A percentile compares a stretch with the other conserved stretches of the same genome.
phyloP scores from a whole-genome alignment of 129 eudicot species.

The Flaveria trinervia region DNA sequence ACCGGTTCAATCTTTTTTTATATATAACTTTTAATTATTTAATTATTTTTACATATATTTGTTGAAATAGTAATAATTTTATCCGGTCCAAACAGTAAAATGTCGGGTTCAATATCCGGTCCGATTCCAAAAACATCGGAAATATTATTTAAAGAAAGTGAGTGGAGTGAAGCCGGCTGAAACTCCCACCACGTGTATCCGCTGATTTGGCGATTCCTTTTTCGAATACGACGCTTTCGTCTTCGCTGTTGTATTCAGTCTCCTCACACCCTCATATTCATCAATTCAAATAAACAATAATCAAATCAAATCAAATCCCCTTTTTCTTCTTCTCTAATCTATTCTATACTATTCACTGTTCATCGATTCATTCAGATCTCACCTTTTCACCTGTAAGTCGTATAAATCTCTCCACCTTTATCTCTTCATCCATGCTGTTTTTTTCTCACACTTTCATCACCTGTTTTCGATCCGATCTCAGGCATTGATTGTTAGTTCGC shows the following conservation, averaged over 20 bases:
- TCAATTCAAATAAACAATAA: not conserved
- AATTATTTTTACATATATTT: too few species aligned
- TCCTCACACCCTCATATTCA: not conserved
- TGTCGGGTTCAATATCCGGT: too few species aligned
- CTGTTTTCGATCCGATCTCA: slow-evolving; percentile 11
- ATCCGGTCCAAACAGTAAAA: too few species aligned
- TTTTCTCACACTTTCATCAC: not conserved
- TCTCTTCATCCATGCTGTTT: not conserved
- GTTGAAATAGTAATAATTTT: too few species aligned
- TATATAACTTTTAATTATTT: too few species aligned
- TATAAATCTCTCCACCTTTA: slow-evolving; percentile 7
- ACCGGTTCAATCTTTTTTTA: too few species aligned
- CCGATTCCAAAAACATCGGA: too few species aligned
- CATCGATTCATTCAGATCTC: slow-evolving; percentile 30
- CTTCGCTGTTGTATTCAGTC: slow-evolving; percentile 20
- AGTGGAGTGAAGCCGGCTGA: slow-evolving; percentile 24
- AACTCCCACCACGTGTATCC: slow-evolving; percentile 35
- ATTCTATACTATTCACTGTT: not conserved
- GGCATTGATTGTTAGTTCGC: slow-evolving; percentile 22
- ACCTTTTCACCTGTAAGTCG: slow-evolving; percentile 24
- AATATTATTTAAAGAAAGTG: too few species aligned
- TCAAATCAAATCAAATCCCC: slow-evolving; percentile 6
- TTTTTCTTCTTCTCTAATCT: too few species aligned
- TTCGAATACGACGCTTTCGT: slow-evolving; percentile 21
- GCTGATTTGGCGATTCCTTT: slow-evolving; percentile 38